Evolutionary conservation across 2,329 filamentous ascomycete species (phyloP).

Genomic region (Fusarium sp.): DNA sequence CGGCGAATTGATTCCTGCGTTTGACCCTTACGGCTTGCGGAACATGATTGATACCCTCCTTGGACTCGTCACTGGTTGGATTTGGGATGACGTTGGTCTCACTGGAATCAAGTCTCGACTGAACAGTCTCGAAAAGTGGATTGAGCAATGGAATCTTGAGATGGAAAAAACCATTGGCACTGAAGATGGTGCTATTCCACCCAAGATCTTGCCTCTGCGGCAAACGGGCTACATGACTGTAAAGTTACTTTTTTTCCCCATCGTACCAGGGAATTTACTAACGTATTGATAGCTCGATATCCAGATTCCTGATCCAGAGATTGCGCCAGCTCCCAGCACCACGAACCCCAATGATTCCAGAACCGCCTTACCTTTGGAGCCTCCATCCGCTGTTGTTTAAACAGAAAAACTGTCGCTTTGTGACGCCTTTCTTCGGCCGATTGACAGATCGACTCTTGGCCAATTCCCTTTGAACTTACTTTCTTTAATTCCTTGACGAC

Average conservation of each 20-base stretch:
- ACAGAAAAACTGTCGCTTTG: neutral
- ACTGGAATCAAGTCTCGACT: conserved; percentile 79
- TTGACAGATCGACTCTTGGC: conserved; percentile 8
- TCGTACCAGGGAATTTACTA: neutral
- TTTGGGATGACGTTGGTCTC: conserved; percentile 91
- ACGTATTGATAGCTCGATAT: conserved; percentile 71
- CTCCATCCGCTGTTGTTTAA: conserved; percentile 39
- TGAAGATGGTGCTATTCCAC: conserved; percentile 63
- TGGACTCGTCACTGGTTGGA: conserved; percentile 86
- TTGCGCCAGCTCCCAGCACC: conserved; percentile 63
- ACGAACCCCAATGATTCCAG: conserved; percentile 50
- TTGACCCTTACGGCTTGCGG: conserved; percentile 78
- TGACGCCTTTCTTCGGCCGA: conserved; percentile 17
- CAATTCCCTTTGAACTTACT: conserved; percentile 17
- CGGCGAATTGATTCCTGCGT: conserved; percentile 76
- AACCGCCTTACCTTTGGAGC: conserved; percentile 48
- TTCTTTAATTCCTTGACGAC: conserved; percentile 41
- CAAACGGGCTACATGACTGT: conserved; percentile 89
- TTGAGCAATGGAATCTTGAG: conserved; percentile 86
- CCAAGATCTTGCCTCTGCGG: conserved; percentile 80
- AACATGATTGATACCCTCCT: conserved; percentile 84
- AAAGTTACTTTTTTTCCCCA: conserved; percentile 47
- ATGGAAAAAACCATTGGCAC: conserved; percentile 65
- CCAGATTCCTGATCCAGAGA: conserved; percentile 81
- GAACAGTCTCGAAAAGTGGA: conserved; percentile 77